These are phyloP conservation scores for Silybum marianum DNA, from an alignment of 129 eudicot genomes.

Conservation along the genomic window DNA sequence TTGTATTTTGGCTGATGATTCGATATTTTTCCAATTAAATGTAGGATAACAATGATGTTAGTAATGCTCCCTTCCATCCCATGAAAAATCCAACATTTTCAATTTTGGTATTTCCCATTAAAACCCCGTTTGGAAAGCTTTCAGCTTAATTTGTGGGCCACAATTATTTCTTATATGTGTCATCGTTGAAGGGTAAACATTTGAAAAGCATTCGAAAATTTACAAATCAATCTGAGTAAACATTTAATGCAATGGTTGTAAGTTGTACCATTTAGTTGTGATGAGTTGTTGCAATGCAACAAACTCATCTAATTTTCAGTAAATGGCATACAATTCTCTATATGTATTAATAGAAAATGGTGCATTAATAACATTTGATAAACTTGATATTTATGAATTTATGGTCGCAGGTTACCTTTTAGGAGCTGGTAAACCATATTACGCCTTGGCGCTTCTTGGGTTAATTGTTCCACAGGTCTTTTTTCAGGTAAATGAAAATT, in stretches of 20 bases:
- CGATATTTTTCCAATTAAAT: neutral
- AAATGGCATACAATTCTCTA: neutral
- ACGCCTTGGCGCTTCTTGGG: conserved; percentile 77
- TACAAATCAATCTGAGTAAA: neutral
- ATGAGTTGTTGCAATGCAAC: neutral
- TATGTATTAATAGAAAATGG: neutral
- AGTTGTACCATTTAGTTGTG: neutral
- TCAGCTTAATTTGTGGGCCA: neutral
- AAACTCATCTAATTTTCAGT: neutral
- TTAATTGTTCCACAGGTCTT: conserved; percentile 76
- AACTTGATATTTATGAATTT: conserved; percentile 5
- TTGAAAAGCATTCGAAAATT: neutral
- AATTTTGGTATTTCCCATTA: neutral
- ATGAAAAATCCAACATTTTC: neutral
- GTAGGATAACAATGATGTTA: neutral
- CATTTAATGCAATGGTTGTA: neutral
- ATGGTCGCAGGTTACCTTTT: conserved; percentile 73
- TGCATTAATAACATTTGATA: neutral
- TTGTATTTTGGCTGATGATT: neutral
- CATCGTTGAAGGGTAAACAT: neutral
- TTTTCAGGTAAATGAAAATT: conserved; percentile 59
- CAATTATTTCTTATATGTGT: neutral
- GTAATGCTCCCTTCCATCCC: neutral
- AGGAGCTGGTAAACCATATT: conserved; percentile 78
- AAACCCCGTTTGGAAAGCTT: neutral